A percentile compares a stretch with the other conserved stretches of the same genome.
Conservation (phyloP, 2,329 filamentous ascomycete genomes). For the Neopestalotiopsis sp. region DNA sequence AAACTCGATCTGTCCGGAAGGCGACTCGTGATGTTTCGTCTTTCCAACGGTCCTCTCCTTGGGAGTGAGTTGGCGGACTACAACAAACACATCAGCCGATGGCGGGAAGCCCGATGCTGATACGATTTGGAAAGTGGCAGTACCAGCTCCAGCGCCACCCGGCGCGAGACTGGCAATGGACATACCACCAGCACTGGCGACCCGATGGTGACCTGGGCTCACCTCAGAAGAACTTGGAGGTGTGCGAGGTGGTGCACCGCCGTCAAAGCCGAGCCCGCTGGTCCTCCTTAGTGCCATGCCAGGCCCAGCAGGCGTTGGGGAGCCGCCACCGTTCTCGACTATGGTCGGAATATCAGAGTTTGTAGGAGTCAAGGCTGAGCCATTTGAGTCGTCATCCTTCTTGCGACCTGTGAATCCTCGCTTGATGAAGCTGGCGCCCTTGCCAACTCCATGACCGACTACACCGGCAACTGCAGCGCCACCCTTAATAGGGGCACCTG, state of each 20-base stretch:
- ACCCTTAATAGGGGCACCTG: constrained; percentile 92
- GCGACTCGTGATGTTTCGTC: constrained; percentile 86
- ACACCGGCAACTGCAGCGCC: constrained; percentile 76
- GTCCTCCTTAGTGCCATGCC: constrained; percentile 48
- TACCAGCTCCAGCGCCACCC: constrained; percentile 69
- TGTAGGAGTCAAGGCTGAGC: constrained; percentile 45
- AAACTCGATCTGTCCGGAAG: constrained; percentile 69
- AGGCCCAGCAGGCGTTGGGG: constrained; percentile 25
- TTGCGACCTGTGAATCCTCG: constrained; percentile 81
- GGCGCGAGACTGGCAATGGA: constrained; percentile 70
- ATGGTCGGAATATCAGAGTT: constrained; percentile 49
- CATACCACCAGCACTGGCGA: constrained; percentile 66
- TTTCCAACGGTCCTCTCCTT: constrained; percentile 86
- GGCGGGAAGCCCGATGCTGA: constrained; percentile 80
- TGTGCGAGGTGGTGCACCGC: constrained; percentile 31
- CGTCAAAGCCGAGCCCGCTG: constrained; percentile 41
- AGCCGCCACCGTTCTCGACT: constrained; percentile 47
- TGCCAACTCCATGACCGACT: constrained; percentile 81
- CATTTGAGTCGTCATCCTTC: constrained; percentile 65
- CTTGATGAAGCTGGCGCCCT: constrained; percentile 88
- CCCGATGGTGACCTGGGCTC: constrained; percentile 50
- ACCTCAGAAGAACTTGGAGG: constrained; percentile 43
- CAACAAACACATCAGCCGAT: constrained; percentile 78
- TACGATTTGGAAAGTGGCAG: constrained; percentile 80
- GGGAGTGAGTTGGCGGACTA: constrained; percentile 68